Conservation (phyloP, 2,329 filamentous ascomycete species). For the Claviceps cyperi region DNA sequence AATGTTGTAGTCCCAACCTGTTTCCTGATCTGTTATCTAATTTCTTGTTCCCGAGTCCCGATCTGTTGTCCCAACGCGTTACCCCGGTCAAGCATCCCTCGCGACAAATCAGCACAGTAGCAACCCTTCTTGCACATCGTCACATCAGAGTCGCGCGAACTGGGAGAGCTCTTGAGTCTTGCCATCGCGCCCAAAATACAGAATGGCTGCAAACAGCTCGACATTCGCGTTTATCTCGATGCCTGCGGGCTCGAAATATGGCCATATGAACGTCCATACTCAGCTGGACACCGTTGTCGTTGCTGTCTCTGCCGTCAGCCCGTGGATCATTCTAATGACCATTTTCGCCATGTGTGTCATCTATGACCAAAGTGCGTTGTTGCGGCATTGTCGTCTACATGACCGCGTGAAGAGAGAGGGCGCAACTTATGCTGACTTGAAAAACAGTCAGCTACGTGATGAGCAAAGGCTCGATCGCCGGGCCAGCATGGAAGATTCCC, state of each 20-base stretch:
- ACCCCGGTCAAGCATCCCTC: not conserved
- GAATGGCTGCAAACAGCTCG: slow-evolving; percentile 45
- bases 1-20: not conserved
- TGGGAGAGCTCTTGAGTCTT: not conserved
- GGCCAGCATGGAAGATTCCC: slow-evolving; percentile 61
- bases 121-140: not conserved
- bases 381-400: not conserved
- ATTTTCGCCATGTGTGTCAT: slow-evolving; percentile 56
- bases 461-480: slow-evolving; percentile 62
- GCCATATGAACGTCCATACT: slow-evolving; percentile 34
- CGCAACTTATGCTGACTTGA: not conserved
- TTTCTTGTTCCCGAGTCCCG: not conserved
- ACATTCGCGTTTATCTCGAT: slow-evolving; percentile 58
- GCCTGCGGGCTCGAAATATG: slow-evolving; percentile 44
- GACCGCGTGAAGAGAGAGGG: not conserved
- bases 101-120: not conserved
- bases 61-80: not conserved
- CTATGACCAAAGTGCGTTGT: slow-evolving; percentile 63
- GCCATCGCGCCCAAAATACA: slow-evolving; percentile 3
- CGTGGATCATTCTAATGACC: slow-evolving; percentile 51
- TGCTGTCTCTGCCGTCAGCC: slow-evolving; percentile 40
- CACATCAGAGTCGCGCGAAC: not conserved
- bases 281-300: slow-evolving; percentile 42
- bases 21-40: not conserved
- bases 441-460: slow-evolving; percentile 55